These are phyloP conservation scores for Paramecium sexaurelia DNA, from an alignment of 73 alveolate genomes.

Conservation along the genomic window DNA sequence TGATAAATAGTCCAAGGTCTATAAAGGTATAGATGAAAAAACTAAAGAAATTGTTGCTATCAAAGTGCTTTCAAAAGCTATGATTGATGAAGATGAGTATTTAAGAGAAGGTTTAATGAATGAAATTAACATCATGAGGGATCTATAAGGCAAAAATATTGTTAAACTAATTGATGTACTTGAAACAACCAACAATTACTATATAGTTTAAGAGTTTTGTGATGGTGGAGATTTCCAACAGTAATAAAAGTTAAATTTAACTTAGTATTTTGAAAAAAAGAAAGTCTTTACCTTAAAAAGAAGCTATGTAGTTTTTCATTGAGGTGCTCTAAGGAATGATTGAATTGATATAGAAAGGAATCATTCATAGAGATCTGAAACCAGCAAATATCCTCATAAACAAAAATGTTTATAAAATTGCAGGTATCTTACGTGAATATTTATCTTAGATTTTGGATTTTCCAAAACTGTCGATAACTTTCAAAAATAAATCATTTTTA, in stretches of 20 bases:
- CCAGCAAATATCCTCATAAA: conserved; percentile 63
- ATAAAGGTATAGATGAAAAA: conserved; percentile 54
- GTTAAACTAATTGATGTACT: conserved; percentile 67
- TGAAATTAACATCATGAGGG: conserved; percentile 70
- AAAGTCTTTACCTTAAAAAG: conserved; percentile 32
- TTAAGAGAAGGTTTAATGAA: conserved; percentile 47
- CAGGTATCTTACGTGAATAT: not conserved
- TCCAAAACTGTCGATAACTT: conserved; percentile 59
- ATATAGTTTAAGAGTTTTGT: conserved; percentile 70
- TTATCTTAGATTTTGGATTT: conserved; percentile 58
- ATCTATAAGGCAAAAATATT: conserved; percentile 65
- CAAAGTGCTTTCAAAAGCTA: conserved; percentile 59
- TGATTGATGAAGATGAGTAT: conserved; percentile 44
- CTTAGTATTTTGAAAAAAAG: conserved; percentile 30
- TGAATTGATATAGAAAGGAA: conserved; percentile 66
- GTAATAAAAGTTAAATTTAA: not conserved
- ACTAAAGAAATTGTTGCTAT: conserved; percentile 64
- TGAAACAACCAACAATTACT: conserved; percentile 70
- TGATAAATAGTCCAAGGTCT: not conserved
- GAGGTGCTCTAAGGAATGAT: conserved; percentile 61
- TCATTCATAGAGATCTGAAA: conserved; percentile 66
- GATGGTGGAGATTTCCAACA: conserved; percentile 74
- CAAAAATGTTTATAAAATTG: conserved; percentile 54
- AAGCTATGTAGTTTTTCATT: conserved; percentile 24
- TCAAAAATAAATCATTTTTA: conserved; percentile 41